A percentile compares a stretch with the other conserved stretches of the same genome.
phyloP scores from a whole-genome alignment of 1,284 basidiomycete species.

The Agroathelia rolfsii region DNA sequence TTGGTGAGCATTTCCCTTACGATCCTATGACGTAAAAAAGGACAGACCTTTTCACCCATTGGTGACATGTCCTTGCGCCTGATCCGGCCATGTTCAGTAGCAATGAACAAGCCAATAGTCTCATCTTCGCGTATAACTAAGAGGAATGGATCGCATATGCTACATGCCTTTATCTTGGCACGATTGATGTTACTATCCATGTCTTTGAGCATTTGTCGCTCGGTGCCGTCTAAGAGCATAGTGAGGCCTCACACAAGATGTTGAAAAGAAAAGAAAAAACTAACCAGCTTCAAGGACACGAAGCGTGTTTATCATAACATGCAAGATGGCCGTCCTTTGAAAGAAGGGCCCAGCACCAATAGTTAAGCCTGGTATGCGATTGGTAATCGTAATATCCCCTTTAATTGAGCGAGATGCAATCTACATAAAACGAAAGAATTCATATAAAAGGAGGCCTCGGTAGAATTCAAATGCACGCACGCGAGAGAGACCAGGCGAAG shows the following conservation, averaged over 20 bases:
- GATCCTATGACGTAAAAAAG: no score
- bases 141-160: constrained; percentile 80
- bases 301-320: constrained; percentile 72
- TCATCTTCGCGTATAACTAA: constrained; percentile 76
- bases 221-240: constrained; percentile 50
- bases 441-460: no score
- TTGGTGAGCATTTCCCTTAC: constrained; percentile 1
- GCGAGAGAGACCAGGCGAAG: constrained; percentile 69
- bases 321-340: constrained; percentile 70
- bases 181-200: constrained; percentile 62
- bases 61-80: constrained; percentile 75
- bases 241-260: constrained; percentile 7
- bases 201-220: constrained; percentile 68
- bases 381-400: constrained; percentile 63
- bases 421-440: constrained; percentile 26
- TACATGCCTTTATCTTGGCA: constrained; percentile 67
- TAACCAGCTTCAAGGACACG: constrained; percentile 72
- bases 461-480: constrained; percentile 30
- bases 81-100: constrained; percentile 66
- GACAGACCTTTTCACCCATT: constrained; percentile 70
- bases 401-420: constrained; percentile 58
- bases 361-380: constrained; percentile 66
- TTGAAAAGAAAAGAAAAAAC: constrained; percentile 21
- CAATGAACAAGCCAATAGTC: constrained; percentile 71
- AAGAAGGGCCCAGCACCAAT: constrained; percentile 78